Evolutionary conservation across 2,329 filamentous ascomycete genomes (phyloP).

Genomic region (Pezicula rhizophila): DNA sequence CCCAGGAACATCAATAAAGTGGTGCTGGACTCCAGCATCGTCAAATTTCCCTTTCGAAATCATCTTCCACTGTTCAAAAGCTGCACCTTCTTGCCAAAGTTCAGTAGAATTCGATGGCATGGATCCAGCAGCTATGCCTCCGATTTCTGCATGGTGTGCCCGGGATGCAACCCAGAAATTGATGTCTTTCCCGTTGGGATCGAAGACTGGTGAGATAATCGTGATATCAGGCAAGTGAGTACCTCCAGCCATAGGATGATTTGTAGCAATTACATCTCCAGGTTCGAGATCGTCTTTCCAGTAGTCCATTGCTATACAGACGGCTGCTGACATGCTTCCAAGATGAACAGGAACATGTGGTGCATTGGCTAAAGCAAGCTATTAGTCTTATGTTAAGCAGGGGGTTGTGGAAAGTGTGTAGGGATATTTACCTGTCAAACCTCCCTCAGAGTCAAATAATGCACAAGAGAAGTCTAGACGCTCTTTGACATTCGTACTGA

Average conservation of each 20-base stretch:
- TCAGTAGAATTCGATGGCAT: slow-evolving; percentile 72
- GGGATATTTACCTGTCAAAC: slow-evolving; percentile 44
- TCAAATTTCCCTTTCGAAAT: slow-evolving; percentile 71
- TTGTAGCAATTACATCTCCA: slow-evolving; percentile 75
- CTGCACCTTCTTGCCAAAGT: slow-evolving; percentile 56
- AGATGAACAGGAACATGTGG: slow-evolving; percentile 58
- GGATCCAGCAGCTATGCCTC: slow-evolving; percentile 70
- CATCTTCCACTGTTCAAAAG: slow-evolving; percentile 58
- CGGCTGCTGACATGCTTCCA: slow-evolving; percentile 27
- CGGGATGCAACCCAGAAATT: slow-evolving; percentile 73
- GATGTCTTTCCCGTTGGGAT: slow-evolving; percentile 48
- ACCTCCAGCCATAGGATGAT: slow-evolving; percentile 67
- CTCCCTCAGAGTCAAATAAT: slow-evolving; percentile 67
- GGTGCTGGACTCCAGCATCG: slow-evolving; percentile 63
- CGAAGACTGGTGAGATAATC: slow-evolving; percentile 73
- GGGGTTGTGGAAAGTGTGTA: no score
- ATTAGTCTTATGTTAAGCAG: no score
- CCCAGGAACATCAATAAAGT: slow-evolving; percentile 65
- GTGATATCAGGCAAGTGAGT: slow-evolving; percentile 83
- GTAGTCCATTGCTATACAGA: slow-evolving; percentile 65
- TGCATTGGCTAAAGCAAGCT: slow-evolving; percentile 49
- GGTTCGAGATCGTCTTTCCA: slow-evolving; percentile 70
- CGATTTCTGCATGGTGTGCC: slow-evolving; percentile 78
- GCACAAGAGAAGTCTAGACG: slow-evolving; percentile 76
- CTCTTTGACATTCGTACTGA: slow-evolving; percentile 74